These are phyloP conservation scores for Biancaea sappan DNA, from an alignment of 306 rosid species.

Conservation along the genomic window DNA sequence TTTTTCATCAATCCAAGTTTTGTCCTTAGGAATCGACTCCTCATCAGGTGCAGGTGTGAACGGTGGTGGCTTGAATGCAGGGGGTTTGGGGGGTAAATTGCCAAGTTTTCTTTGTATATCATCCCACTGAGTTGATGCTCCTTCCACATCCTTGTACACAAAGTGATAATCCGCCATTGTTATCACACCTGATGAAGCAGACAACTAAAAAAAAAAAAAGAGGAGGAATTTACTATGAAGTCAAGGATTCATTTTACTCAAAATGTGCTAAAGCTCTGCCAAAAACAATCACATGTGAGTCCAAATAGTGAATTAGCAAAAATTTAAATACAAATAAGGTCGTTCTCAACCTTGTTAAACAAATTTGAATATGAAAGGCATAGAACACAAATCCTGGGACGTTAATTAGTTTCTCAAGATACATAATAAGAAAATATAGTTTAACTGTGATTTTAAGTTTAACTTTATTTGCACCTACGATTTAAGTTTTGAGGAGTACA, in stretches of 20 bases:
- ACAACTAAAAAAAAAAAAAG: neutral
- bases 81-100: constrained; percentile 70
- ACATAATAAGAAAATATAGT: no score
- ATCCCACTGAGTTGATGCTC: constrained; percentile 96
- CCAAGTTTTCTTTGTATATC: constrained; percentile 83
- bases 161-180: constrained; percentile 82
- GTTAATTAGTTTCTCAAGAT: no score
- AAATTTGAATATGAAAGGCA: no score
- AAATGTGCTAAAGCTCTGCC: no score
- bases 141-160: constrained; percentile 81
- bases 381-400: no score
- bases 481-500: no score
- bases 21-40: constrained; percentile 64
- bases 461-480: no score
- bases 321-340: no score
- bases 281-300: neutral
- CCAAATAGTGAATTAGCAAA: no score
- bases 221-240: neutral
- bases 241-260: neutral
- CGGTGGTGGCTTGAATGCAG: constrained; percentile 75
- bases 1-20: constrained; percentile 74
- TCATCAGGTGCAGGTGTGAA: constrained; percentile 67
- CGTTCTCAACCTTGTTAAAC: no score
- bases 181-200: neutral
- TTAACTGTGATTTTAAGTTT: no score